These are phyloP conservation scores for Beauveria brongniartii DNA, from an alignment of 2,329 filamentous ascomycete species.

Conservation along the genomic window DNA sequence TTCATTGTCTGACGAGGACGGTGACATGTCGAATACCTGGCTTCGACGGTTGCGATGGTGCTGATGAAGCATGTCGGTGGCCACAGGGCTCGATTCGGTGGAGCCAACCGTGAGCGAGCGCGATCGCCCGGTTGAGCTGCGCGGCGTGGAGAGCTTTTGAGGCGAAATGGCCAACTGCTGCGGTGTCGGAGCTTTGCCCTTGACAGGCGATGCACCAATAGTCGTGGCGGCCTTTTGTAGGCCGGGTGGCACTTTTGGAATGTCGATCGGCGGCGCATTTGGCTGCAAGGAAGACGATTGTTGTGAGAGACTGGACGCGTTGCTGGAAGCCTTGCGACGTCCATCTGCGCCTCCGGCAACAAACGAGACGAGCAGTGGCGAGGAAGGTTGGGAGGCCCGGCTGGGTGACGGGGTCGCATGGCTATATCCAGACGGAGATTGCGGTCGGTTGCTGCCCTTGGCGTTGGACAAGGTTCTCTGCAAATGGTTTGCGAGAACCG, in stretches of 20 bases:
- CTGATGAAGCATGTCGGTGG: conserved; percentile 58
- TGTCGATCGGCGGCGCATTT: conserved; percentile 62
- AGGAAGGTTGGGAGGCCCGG: conserved; percentile 60
- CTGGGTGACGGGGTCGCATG: conserved; percentile 82
- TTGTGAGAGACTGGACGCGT: conserved; percentile 75
- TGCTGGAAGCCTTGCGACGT: conserved; percentile 85
- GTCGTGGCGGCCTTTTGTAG: conserved; percentile 53
- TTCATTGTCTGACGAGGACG: conserved; percentile 95
- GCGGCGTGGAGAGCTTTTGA: conserved; percentile 55
- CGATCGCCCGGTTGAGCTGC: conserved; percentile 59
- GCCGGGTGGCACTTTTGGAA: conserved; percentile 52
- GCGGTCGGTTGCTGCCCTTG: conserved; percentile 64
- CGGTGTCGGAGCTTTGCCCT: conserved; percentile 44
- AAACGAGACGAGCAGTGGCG: conserved; percentile 89
- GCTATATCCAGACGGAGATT: conserved; percentile 74
- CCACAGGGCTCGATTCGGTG: conserved; percentile 75
- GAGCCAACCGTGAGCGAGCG: conserved; percentile 91
- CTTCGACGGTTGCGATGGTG: conserved; percentile 85
- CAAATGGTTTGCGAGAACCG: conserved; percentile 68
- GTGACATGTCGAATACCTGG: conserved; percentile 92
- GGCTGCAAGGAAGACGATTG: conserved; percentile 65
- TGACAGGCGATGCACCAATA: conserved; percentile 47
- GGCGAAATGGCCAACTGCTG: conserved; percentile 50
- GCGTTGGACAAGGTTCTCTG: conserved; percentile 78
- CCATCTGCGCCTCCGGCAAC: conserved; percentile 67